Percentiles rank a stretch among this genome's conserved stretches.
phyloP scores from a whole-genome alignment of 140 eudicot species.

The Oenanthe javanica region DNA sequence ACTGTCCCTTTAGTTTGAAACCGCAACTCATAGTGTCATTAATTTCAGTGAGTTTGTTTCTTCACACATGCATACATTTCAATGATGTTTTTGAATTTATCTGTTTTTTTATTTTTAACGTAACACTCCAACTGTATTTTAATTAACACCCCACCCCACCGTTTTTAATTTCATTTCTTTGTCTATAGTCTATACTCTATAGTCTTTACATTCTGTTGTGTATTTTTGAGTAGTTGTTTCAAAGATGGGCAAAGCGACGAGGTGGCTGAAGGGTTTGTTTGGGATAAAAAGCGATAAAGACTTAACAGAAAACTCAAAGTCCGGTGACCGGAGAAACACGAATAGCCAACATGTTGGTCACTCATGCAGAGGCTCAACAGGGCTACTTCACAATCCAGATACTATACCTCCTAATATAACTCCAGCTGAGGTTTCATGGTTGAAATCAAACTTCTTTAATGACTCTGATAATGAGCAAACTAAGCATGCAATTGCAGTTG shows the following conservation, averaged over 20 bases:
- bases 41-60: neutral
- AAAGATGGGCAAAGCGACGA: slow-evolving; percentile 79
- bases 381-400: slow-evolving; percentile 27
- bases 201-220: neutral
- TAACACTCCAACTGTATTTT: neutral
- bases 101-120: neutral
- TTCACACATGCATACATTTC: neutral
- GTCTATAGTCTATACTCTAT: neutral
- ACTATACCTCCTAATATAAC: slow-evolving; percentile 43
- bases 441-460: slow-evolving; percentile 29
- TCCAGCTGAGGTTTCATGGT: slow-evolving; percentile 51
- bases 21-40: neutral
- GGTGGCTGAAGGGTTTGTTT: slow-evolving; percentile 74
- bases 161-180: neutral
- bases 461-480: slow-evolving; percentile 52
- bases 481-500: slow-evolving; percentile 85
- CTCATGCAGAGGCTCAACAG: slow-evolving; percentile 25
- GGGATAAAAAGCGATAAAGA: slow-evolving; percentile 34
- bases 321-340: slow-evolving; percentile 41
- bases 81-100: neutral
- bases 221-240: neutral
- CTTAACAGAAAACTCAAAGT: slow-evolving; percentile 4
- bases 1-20: neutral
- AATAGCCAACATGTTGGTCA: slow-evolving; percentile 21
- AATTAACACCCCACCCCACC: neutral